Evolutionary conservation across 1,139 yeast species (phyloP).

Genomic region (Hemisphaericaspora xylofermentans): DNA sequence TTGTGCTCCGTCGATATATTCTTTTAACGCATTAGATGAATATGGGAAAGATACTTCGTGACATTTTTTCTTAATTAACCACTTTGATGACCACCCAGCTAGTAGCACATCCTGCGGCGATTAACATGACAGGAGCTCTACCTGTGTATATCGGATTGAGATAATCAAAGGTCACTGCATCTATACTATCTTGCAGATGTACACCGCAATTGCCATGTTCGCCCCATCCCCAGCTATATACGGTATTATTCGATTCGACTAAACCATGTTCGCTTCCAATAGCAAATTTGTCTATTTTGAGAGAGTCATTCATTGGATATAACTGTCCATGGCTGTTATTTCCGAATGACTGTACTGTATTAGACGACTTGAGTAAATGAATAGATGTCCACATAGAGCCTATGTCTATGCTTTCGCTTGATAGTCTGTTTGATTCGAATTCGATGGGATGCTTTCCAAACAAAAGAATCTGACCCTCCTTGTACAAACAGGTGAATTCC

Average conservation of each 20-base stretch:
- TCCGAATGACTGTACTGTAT: slow-evolving; percentile 53
- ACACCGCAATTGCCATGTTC: slow-evolving; percentile 95
- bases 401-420: slow-evolving; percentile 16
- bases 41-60: slow-evolving; percentile 79
- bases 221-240: slow-evolving; percentile 96
- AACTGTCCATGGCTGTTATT: slow-evolving; percentile 77
- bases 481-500: slow-evolving; percentile 39
- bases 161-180: slow-evolving; percentile 35
- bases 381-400: slow-evolving; percentile 82
- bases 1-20: slow-evolving; percentile 11
- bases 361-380: slow-evolving; percentile 38
- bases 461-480: slow-evolving; percentile 9
- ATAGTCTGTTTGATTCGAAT: slow-evolving; percentile 1
- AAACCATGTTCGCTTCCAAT: slow-evolving; percentile 91
- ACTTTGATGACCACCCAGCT: slow-evolving; percentile 33
- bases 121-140: slow-evolving; percentile 20
- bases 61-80: slow-evolving; percentile 35
- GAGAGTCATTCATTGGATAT: slow-evolving; percentile 25
- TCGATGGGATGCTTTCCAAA: slow-evolving; percentile 18
- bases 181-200: slow-evolving; percentile 9
- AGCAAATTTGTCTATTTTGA: slow-evolving; percentile 22
- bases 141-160: slow-evolving; percentile 37
- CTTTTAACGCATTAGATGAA: slow-evolving; percentile 55
- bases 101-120: slow-evolving; percentile 49
- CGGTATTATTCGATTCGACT: slow-evolving; percentile 31